Base-by-base conservation (phyloP, 1,284 basidiomycete genomes). In the Albatrellus sp. region DNA sequence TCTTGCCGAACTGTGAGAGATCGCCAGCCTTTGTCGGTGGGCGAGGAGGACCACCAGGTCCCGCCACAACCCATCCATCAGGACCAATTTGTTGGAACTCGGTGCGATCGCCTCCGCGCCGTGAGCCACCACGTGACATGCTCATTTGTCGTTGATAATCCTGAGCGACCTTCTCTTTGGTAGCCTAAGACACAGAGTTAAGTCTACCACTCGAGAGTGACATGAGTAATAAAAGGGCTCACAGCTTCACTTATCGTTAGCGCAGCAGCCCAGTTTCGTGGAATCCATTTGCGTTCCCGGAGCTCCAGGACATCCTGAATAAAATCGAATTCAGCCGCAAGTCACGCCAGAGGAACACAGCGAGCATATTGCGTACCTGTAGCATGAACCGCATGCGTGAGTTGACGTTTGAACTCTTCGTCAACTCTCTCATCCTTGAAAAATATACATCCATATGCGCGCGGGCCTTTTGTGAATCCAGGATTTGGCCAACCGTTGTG, bases 331-430 rank as follows among this genome's bases (percentile, higher is more conserved):
- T 14, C 19, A 46, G 29, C 11, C 8, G 13, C 6, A 6, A 16
- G 13, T 20, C 11, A 24, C 4, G 8, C 31, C 31, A 35, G 9
- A 35, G 33, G 19, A 8, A 11, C 9, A 3, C 13, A 7, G 12
- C 35, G n/a, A n/a, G n/a, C n/a, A n/a, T n/a, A n/a, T n/a, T n/a
- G 69, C 75, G 47, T 52, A 92, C 91, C 76, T 88, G 77, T 48
- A 98, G 73, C 91, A 97, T 97, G 68, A 90, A 97, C 48, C 83
- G 80, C 76, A 97, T 90, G 59, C 94, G n/a, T n/a, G n/a, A n/a
- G n/a, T n/a, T n/a, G n/a, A n/a, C n/a, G n/a, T n/a, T n/a, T n/a
- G n/a, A n/a, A 55, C 76, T 86, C 66, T 83, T 83, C 39, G 75
- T 68, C 50, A 96, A 71, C 57, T 85, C 79, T 58, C 79, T 75